Conservation (phyloP, 2,329 filamentous ascomycete species). For the Xylaria sp. region DNA sequence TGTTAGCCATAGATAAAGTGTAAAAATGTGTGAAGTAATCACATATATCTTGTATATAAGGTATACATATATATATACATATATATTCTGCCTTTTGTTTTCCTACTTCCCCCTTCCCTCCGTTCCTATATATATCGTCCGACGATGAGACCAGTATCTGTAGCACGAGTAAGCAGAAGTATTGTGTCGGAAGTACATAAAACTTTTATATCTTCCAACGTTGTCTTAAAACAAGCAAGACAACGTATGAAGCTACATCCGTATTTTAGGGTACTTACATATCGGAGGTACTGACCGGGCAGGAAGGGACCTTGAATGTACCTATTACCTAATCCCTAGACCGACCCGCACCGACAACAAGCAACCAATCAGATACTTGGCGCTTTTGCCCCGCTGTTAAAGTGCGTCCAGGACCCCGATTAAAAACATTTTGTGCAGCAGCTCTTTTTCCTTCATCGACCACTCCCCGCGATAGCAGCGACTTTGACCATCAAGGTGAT, state of each 20-base stretch:
- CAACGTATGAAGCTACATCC: too few species aligned
- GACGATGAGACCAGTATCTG: not conserved
- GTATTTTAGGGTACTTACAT: too few species aligned
- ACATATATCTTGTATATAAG: not conserved
- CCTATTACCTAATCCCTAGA: not conserved
- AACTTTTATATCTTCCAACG: not conserved
- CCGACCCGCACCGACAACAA: not conserved
- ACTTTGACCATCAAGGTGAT: not conserved
- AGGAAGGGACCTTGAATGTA: not conserved
- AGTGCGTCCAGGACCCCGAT: slow-evolving; percentile 16
- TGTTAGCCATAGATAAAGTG: not conserved
- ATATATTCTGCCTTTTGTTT: not conserved
- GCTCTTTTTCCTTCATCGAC: slow-evolving; percentile 9
- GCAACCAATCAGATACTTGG: slow-evolving; percentile 19
- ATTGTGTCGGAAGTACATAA: not conserved
- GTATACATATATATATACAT: too few species aligned
- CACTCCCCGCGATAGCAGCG: slow-evolving; percentile 14
- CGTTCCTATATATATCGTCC: not conserved
- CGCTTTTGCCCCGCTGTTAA: slow-evolving; percentile 29
- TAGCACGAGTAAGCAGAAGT: not conserved
- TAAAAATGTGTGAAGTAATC: not conserved
- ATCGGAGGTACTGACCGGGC: too few species aligned
- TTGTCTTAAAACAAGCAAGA: not conserved
- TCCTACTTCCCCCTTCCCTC: not conserved
- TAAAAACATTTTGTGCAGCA: slow-evolving; percentile 38